Evolutionary conservation across 1,284 basidiomycete genomes (phyloP), one percentile per base, ranked within the genome.

Genomic region (Lentinula novae-zelandiae): DNA sequence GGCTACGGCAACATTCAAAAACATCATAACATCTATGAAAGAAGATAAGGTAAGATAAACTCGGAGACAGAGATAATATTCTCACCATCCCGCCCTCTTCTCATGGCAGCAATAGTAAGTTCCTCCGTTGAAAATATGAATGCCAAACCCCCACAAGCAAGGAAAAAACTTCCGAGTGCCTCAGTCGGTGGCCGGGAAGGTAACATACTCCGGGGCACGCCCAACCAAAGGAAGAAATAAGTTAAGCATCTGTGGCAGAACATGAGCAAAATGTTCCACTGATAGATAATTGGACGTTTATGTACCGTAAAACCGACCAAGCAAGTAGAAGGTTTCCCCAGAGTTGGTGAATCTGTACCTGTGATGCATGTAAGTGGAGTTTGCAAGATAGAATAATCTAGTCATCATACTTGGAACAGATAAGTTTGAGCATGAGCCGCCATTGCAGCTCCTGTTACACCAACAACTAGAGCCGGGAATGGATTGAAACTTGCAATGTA

Each of bases 181-280:
- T 98, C 96, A 0, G 95, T 97, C 0, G 96, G 96, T 0, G 96
- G 96, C 5, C 95, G 86, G n/a, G 91, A 92, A 1, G 96, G 96
- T 9, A 95, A 80, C 20, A 90, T 81, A 1, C 90, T 92, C 12
- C 80, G 78, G 12, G 88, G 87, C 15, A 90, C 89, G 36, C 85
- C 82, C 54, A 97, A 80, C 90, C 91, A 98, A 52, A 97, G 82
- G 83, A 97, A 95, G 76, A 95, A 93, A 75, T 98, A 98, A 3
- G 96, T 98, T 49, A 94, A 68, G 70, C 86, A 92, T 48, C 44
- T 46, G 44, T 17, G 44, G 38, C 38, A 46, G 22, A 7, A 46
- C 22, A 20, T 46, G 3, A 46, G 12, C 17, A 6, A 9, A 8
- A 20, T 20, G 1, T 46, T 12, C 44, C 10, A 17, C 1, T 9